phyloP scores from a whole-genome alignment of 371 early-diverging fungal species.

The Actinomortierella ambigua region DNA sequence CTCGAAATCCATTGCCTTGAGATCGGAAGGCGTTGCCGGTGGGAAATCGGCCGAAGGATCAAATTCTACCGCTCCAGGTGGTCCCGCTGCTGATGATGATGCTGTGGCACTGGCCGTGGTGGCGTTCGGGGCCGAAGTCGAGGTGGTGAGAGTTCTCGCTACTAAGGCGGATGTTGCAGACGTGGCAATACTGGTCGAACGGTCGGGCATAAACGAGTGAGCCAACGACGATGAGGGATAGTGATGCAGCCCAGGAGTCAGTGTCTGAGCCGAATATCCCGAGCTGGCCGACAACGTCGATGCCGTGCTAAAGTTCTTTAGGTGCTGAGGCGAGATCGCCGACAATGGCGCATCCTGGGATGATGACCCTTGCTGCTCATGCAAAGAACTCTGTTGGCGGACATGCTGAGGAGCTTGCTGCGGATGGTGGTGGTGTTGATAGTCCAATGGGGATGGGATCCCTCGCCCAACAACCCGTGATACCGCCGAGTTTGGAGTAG shows the following conservation, averaged over 20 bases:
- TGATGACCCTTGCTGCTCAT: too few relatives aligned
- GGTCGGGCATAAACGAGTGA: too few relatives aligned
- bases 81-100: not conserved
- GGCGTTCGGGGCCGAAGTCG: too few relatives aligned
- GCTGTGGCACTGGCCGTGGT: constrained; percentile 1
- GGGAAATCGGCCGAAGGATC: constrained; percentile 23
- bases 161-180: not conserved
- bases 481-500: too few relatives aligned
- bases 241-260: constrained; percentile 1
- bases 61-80: constrained; percentile 15
- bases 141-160: not conserved
- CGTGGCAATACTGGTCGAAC: too few relatives aligned
- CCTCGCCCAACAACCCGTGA: too few relatives aligned
- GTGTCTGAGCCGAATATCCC: constrained; percentile 6
- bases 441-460: too few relatives aligned
- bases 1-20: constrained; percentile 40
- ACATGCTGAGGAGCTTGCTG: not conserved
- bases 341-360: too few relatives aligned
- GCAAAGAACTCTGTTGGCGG: not conserved
- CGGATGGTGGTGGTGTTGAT: not conserved
- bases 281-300: constrained; percentile 14
- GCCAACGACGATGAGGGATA: too few relatives aligned
- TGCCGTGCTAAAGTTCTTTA: constrained; percentile 24
- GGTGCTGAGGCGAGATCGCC: constrained; percentile 21
- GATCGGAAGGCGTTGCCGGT: constrained; percentile 30